phyloP scores from a whole-genome alignment of 2,329 filamentous ascomycete genomes.

The Penicillium sp. region DNA sequence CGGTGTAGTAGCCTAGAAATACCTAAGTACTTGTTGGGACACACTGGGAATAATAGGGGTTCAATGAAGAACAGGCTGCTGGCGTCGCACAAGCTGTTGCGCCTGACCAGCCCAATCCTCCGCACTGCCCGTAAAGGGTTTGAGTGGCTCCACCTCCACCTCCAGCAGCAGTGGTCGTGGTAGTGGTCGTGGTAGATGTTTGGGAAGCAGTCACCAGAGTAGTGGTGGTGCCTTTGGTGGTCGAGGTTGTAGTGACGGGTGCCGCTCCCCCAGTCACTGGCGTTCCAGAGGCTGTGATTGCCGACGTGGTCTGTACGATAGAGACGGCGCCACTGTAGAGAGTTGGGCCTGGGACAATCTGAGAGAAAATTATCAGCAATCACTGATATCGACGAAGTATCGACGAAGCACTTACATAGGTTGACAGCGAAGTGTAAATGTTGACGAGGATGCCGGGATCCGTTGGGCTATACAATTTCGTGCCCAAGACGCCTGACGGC shows the following conservation, averaged over 20 bases:
- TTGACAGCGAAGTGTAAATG: constrained; percentile 52
- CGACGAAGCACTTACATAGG: constrained; percentile 45
- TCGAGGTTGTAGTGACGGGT: background rate
- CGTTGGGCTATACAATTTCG: constrained; percentile 53
- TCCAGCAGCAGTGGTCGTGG: background rate
- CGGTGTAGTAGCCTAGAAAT: background rate
- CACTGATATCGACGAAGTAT: background rate
- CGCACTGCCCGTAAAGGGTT: constrained; percentile 21
- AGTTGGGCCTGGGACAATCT: constrained; percentile 50
- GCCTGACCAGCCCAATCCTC: constrained; percentile 18
- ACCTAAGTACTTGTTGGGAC: constrained; percentile 13
- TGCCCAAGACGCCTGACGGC: constrained; percentile 50
- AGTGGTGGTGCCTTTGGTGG: background rate
- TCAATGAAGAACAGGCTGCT: constrained; percentile 17
- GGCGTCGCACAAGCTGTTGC: constrained; percentile 13
- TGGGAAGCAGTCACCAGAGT: constrained; percentile 1
- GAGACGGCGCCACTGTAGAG: constrained; percentile 21
- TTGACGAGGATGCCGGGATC: constrained; percentile 59
- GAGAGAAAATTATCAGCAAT: background rate
- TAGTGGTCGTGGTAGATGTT: background rate
- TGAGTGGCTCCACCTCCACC: constrained; percentile 10
- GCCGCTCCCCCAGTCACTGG: constrained; percentile 11
- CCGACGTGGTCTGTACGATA: constrained; percentile 16
- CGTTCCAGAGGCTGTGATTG: constrained; percentile 20
- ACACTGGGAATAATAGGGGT: constrained; percentile 21